Evolutionary conservation across 257 asterid genomes (phyloP), one percentile per base, ranked within the genome.

Genomic region (Scutellaria galericulata): DNA sequence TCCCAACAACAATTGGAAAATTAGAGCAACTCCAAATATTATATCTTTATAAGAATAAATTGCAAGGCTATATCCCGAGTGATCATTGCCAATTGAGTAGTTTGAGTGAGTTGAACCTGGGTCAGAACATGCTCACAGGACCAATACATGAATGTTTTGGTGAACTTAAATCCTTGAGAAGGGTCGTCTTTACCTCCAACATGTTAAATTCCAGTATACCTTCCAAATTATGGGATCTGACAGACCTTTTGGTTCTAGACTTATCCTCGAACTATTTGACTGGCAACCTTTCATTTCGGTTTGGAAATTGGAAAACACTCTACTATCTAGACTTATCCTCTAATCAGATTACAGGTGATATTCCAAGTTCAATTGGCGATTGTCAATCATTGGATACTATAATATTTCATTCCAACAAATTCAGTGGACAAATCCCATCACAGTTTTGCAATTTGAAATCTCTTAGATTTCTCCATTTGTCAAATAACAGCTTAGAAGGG

Each of bases 101-200:
- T 12, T 22, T 78, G 71, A 77, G 79, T 14, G 69, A 14, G 6
- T 75, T 82, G 72, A 35, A 57, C 54, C 11, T 82, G 27, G 47
- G 62, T 55, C 47, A 4, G 8, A 82, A 82, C 41, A 13, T 2
- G 35, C 64, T 82, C 41, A 46, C 74, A 10, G 86, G 83, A 41
- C 11, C 77, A 0, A 57, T 82, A 7, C 79, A 61, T 6, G 56
- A 66, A 42, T 82, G 86, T 27, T 63, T 82, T 3, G 86, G 81
- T 11, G 44, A 67, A 2, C 13, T 82, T 14, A 7, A 41, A 50
- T 62, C 75, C 35, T 24, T 81, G 14, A 58, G 78, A 81, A 5
- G 13, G 1, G 3, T 81, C 7, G 15, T 24, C 54, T 66, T 81
- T 6, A 61, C 48, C 12, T 70, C 53, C 2, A 81, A 77, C 67